A percentile compares a stretch with the other conserved stretches of the same genome.
phyloP scores from a whole-genome alignment of 129 eudicot species.

The Flaveria trinervia region DNA sequence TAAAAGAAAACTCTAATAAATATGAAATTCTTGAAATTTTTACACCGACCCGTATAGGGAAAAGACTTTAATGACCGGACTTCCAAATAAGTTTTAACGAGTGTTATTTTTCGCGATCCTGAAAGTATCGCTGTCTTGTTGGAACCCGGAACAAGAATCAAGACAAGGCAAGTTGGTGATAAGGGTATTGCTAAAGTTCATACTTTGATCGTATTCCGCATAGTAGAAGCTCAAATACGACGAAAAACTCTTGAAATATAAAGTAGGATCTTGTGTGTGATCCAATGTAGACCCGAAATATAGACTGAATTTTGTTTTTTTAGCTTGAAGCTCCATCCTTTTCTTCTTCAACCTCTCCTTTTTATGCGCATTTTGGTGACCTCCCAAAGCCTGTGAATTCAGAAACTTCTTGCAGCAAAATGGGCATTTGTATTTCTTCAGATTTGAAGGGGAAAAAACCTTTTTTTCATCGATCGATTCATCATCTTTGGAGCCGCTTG shows the following conservation, averaged over 20 bases:
- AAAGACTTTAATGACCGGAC: constrained; percentile 13
- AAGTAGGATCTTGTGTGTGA: constrained; percentile 21
- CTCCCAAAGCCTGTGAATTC: constrained; percentile 47
- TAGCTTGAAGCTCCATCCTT: constrained; percentile 39
- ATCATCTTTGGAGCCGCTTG: constrained; percentile 20
- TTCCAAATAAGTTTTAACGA: background rate
- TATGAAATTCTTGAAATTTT: constrained; percentile 21
- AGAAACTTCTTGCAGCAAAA: constrained; percentile 41
- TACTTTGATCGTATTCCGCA: constrained; percentile 18
- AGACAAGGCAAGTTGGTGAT: constrained; percentile 12
- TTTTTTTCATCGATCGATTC: constrained; percentile 2
- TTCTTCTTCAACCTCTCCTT: constrained; percentile 42
- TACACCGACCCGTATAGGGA: background rate
- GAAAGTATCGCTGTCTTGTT: constrained; percentile 20
- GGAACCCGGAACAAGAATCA: constrained; percentile 30
- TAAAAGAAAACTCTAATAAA: constrained; percentile 4
- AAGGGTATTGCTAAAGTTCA: constrained; percentile 33
- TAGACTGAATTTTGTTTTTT: constrained; percentile 38
- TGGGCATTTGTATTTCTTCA: constrained; percentile 37
- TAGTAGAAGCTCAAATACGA: constrained; percentile 34
- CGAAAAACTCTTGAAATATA: constrained; percentile 24
- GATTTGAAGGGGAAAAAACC: background rate
- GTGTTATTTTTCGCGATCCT: constrained; percentile 25
- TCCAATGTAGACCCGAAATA: constrained; percentile 22
- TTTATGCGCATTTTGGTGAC: constrained; percentile 47